Conservation (phyloP, 768 basidiomycete genomes). For the Cystofilobasidium ferigula region DNA sequence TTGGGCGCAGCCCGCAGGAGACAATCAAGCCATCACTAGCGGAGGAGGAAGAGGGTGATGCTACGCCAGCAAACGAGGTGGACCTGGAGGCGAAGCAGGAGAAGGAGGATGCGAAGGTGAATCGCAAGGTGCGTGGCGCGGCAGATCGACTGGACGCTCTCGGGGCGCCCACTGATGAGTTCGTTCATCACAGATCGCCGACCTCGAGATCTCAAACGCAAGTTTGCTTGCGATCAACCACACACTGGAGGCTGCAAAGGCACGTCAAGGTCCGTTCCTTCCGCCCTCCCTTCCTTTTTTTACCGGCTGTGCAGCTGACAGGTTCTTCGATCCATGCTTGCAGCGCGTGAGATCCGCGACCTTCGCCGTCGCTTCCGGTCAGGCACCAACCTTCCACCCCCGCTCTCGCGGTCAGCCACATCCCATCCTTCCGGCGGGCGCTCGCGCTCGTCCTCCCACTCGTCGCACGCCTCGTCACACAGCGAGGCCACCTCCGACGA, state of each 20-base stretch:
- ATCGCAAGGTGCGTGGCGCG: conserved; percentile 9
- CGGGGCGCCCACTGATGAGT: too few relatives aligned
- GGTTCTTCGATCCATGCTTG: too few relatives aligned
- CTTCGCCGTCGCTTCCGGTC: conserved; percentile 23
- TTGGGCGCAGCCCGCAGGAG: not conserved
- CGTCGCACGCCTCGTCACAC: not conserved
- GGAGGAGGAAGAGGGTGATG: not conserved
- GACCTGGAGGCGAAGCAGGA: conserved; percentile 2
- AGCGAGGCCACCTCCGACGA: not conserved
- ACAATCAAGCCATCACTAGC: not conserved
- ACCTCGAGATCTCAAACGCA: conserved; percentile 27
- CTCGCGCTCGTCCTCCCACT: not conserved
- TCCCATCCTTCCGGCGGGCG: not conserved
- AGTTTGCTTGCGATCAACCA: conserved; percentile 21
- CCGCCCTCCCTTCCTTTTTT: not conserved
- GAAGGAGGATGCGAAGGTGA: conserved; percentile 24
- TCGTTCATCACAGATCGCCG: conserved; percentile 20
- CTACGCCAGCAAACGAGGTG: not conserved
- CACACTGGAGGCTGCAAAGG: conserved; percentile 21
- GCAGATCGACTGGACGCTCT: not conserved
- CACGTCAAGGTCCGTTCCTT: conserved; percentile 17
- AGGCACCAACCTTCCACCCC: conserved; percentile 8
- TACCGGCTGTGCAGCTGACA: too few relatives aligned
- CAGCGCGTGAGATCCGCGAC: conserved; percentile 24
- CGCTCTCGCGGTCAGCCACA: not conserved